Evolutionary conservation across 352 stramenopile species (phyloP), one percentile per base, ranked within the genome.

Genomic region (Phytophthora agathidicida): DNA sequence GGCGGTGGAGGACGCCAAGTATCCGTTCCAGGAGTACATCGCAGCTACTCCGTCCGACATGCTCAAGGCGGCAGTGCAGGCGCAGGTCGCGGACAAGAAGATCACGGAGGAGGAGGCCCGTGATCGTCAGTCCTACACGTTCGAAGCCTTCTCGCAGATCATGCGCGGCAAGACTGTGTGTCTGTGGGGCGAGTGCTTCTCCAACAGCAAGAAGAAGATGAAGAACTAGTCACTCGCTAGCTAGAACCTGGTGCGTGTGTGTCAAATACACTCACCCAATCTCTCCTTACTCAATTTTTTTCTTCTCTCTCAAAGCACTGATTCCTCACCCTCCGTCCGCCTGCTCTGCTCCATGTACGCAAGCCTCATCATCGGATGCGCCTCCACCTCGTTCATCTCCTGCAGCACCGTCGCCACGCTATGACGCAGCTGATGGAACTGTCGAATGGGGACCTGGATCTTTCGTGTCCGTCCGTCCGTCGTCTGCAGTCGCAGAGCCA

Each of bases 171-270:
- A 91, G 65, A 80, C 63, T 17, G 71, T 94, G 60, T 94, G 86
- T 70, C 55, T 94, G 19, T 94, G 86, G 86, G 86, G 86, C 56
- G 86, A 94, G 54, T 94, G 86, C 61, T 94, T 93, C 53, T 72
- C 78, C 44, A 92, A 86, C 60, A 77, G 64, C 30, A 93, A 88
- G 71, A 94, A 93, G 70, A 77, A 78, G 44, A 91, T 91, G 82
- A 91, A 89, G 63, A 91, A 86, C 55, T 91, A 86, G 48, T 39
- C 36, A 26, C 11, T n/a, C n/a, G 7, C 23, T 39, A 37, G 36
- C 30, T 43, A 41, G 20, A 17, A 48, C 28, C 2, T 16, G n/a
- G 23, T 26, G 33, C 33, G n/a, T 39, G 13, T 23, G 20, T 10
- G 7, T 23, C 3, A 17, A 17, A 10, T 16, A 39, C n/a, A 20